These are phyloP conservation scores for Sungouiozyma intestinalis DNA, from an alignment of 805 yeast genomes.

Conservation along the genomic window DNA sequence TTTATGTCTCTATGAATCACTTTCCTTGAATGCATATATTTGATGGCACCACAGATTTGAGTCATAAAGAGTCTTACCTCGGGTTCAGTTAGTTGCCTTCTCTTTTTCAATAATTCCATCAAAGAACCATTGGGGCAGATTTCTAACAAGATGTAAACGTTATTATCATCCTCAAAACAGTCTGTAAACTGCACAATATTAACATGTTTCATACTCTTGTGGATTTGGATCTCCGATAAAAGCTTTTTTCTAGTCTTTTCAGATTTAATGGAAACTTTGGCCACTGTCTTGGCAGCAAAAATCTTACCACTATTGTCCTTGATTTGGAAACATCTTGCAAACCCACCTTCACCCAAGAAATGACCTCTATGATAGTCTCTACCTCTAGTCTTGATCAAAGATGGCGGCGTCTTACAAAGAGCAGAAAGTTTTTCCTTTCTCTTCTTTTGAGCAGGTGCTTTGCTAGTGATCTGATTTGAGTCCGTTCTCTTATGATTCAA, in stretches of 20 bases:
- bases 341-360: slow-evolving; percentile 96
- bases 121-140: slow-evolving; percentile 91
- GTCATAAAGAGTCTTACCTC: slow-evolving; percentile 86
- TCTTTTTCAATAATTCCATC: slow-evolving; percentile 80
- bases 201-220: slow-evolving; percentile 77
- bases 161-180: slow-evolving; percentile 93
- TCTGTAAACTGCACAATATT: slow-evolving; percentile 89
- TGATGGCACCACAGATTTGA: slow-evolving; percentile 89
- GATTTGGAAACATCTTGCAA: slow-evolving; percentile 97
- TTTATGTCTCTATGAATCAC: slow-evolving; percentile 95
- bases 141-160: slow-evolving; percentile 87
- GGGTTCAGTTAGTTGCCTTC: slow-evolving; percentile 80
- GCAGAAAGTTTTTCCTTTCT: slow-evolving; percentile 84
- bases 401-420: slow-evolving; percentile 93
- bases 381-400: slow-evolving; percentile 82
- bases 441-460: slow-evolving; percentile 36
- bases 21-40: slow-evolving; percentile 81
- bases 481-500: slow-evolving; percentile 10
- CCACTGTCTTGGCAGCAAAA: slow-evolving; percentile 95
- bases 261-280: slow-evolving; percentile 84
- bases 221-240: slow-evolving; percentile 89
- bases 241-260: slow-evolving; percentile 79
- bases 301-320: slow-evolving; percentile 79
- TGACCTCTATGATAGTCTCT: slow-evolving; percentile 83
- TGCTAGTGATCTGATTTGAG: slow-evolving; percentile 6